Base-by-base conservation (phyloP, 305 asterid species). In the Fraxinus floribunda region DNA sequence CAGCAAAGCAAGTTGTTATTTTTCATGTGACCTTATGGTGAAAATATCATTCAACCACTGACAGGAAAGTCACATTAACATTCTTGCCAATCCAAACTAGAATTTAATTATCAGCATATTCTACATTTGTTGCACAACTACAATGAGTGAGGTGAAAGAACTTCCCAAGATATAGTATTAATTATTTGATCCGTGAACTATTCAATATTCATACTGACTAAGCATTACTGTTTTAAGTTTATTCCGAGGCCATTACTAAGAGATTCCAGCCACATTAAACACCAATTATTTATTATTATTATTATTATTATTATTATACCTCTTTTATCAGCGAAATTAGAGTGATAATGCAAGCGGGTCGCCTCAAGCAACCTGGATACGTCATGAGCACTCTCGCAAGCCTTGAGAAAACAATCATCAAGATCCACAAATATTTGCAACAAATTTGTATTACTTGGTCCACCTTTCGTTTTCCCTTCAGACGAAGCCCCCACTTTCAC, bases 351-450 rank as follows among this genome's bases (percentile, higher is more conserved):
- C 92, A 97, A 90, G 62, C 98, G 92, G 64, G 94, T 92, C 0
- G 99, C 99, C 90, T 97, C 98, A 5, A 97, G 98, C 98, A 94
- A 95, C 79, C 97, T 89, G 4, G 97, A 93, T 38, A 97, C 97
- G 15, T 95, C 99, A 10, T 92, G 93, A 83, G 98, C 98, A 84
- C 99, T 93, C 86, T 95, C 95, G 0, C 94, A 97, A 35, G 98
- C 98, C 88, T 88, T 89, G 10, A 97, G 97, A 84, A 97, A 97
- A 83, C 96, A 94, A 87, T 97, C 97, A 90, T 97, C 99, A 52
- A 97, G 91, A 2, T 90, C 91, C 39, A 84, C 84, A 79, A 97
- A 93, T 89, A 97, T 92, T 83, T 92, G 88, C 87, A 85, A 75
- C 88, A 96, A 82, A 86, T 83, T 93, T 79, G 86, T 80, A 70